Evolutionary conservation across 805 yeast genomes (phyloP), one percentile per base, ranked within the genome.

Genomic region (Suhomyces pyralidae): DNA sequence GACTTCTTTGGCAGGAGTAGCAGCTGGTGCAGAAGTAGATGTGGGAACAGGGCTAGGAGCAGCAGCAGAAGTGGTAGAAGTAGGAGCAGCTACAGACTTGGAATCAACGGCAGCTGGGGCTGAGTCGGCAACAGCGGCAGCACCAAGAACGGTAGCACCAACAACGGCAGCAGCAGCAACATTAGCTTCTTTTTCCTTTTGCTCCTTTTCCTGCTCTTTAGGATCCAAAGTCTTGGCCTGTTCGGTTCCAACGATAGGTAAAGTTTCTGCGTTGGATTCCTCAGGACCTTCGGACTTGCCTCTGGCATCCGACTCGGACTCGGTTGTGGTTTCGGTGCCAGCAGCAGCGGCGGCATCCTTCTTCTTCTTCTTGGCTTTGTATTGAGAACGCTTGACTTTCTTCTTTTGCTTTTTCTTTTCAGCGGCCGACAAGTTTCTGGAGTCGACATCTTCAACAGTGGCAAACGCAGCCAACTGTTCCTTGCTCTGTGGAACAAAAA

Each of bases 401-500:
- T 73, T 74, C 70, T 73, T 74, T 51, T 70, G 74, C 57, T 71
- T 70, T 66, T 73, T 70, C 63, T 61, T 70, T 52, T 70, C 74
- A 55, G 63, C 73, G n/a, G 73, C 62, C 25, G 66, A 36, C 46
- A 68, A 56, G 19, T 65, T 61, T 66, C 69, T 68, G 28, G 72
- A 67, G 58, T 72, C 76, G 12, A 68, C 86, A 50, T 79, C 77
- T 55, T 81, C 73, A 22, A 84, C 77, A 58, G 83, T 80, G 46
- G 71, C 68, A 63, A 90, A 86, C 47, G 84, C 96, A 54, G 80
- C 74, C 61, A 89, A 81, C n/a, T 82, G 78, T 44, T 78, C 79
- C 17, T 89, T 79, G 63, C 87, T 80, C 42, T 72, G 61, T 46
- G 93, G 93, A 58, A 87, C 66, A 38, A 74, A 80, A 55, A 88